phyloP scores from a whole-genome alignment of 2,329 filamentous ascomycete genomes.

The Leptodontidium sp. region DNA sequence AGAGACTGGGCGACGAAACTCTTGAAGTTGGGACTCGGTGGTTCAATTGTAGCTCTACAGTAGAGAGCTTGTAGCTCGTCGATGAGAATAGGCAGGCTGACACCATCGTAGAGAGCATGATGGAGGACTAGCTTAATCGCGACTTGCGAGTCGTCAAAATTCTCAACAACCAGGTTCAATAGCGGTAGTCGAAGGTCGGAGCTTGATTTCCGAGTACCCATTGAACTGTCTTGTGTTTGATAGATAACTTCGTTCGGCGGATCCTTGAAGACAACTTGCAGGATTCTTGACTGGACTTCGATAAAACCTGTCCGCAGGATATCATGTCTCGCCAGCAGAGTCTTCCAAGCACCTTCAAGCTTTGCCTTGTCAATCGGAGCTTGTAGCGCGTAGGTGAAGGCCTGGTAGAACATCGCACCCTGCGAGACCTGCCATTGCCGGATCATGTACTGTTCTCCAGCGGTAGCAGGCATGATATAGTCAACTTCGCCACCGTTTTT shows the following conservation, averaged over 20 bases:
- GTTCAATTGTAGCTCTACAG: constrained; percentile 32
- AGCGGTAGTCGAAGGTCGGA: constrained; percentile 38
- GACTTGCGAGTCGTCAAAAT: not conserved
- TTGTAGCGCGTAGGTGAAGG: constrained; percentile 68
- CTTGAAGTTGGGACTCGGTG: constrained; percentile 31
- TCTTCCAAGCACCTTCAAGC: constrained; percentile 68
- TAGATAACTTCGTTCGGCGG: constrained; percentile 47
- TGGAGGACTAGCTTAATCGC: constrained; percentile 70
- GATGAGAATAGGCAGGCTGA: constrained; percentile 75
- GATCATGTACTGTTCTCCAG: constrained; percentile 85
- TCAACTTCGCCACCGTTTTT: constrained; percentile 56
- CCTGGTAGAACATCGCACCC: constrained; percentile 76
- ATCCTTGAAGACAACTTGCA: constrained; percentile 67
- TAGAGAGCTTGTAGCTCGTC: constrained; percentile 58
- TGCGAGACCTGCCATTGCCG: constrained; percentile 74
- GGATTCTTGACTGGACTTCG: constrained; percentile 57
- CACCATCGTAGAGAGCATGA: constrained; percentile 87
- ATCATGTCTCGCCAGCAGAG: constrained; percentile 61
- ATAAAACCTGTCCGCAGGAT: constrained; percentile 75
- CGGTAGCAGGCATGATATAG: constrained; percentile 69
- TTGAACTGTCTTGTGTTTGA: constrained; percentile 28
- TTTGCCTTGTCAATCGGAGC: constrained; percentile 49
- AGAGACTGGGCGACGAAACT: constrained; percentile 53
- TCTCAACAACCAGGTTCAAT: constrained; percentile 39
- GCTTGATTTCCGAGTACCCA: constrained; percentile 12